phyloP scores from a whole-genome alignment of 192 early-diverging fungal genomes.

The Mortierella claussenii region DNA sequence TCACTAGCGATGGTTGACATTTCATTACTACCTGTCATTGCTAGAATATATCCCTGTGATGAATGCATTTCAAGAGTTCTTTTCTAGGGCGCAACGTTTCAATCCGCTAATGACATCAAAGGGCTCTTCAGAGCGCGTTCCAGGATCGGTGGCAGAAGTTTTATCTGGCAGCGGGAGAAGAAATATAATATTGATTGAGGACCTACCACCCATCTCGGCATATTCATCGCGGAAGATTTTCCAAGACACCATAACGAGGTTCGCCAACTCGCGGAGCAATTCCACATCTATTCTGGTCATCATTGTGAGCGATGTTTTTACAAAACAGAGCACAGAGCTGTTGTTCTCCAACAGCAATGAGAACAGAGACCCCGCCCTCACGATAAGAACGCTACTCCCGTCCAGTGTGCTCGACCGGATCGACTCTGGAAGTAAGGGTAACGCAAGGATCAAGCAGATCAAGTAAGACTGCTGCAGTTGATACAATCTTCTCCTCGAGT shows the following conservation, averaged over 20 bases:
- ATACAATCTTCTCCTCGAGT: too few species aligned
- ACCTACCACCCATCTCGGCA: constrained; percentile 65
- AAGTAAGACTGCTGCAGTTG: constrained; percentile 21
- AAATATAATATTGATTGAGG: constrained; percentile 68
- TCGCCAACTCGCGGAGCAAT: constrained; percentile 36
- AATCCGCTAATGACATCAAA: constrained; percentile 29
- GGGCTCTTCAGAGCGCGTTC: background rate
- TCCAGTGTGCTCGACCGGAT: constrained; percentile 18
- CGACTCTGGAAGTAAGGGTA: constrained; percentile 25
- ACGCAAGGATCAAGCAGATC: constrained; percentile 34
- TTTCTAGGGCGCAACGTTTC: constrained; percentile 63
- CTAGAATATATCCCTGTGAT: constrained; percentile 55
- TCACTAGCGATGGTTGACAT: background rate
- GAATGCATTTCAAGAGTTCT: constrained; percentile 63
- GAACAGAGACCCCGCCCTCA: constrained; percentile 25
- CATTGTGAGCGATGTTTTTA: constrained; percentile 46
- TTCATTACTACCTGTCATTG: too few species aligned
- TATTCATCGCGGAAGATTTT: constrained; percentile 63
- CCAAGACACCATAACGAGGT: constrained; percentile 55
- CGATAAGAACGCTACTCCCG: constrained; percentile 31
- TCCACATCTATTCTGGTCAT: constrained; percentile 37
- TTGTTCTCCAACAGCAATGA: constrained; percentile 30
- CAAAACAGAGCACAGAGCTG: constrained; percentile 49
- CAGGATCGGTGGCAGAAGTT: background rate
- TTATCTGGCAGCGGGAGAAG: constrained; percentile 4